phyloP scores from a whole-genome alignment of 768 basidiomycete species.

The Boletellus sp. region DNA sequence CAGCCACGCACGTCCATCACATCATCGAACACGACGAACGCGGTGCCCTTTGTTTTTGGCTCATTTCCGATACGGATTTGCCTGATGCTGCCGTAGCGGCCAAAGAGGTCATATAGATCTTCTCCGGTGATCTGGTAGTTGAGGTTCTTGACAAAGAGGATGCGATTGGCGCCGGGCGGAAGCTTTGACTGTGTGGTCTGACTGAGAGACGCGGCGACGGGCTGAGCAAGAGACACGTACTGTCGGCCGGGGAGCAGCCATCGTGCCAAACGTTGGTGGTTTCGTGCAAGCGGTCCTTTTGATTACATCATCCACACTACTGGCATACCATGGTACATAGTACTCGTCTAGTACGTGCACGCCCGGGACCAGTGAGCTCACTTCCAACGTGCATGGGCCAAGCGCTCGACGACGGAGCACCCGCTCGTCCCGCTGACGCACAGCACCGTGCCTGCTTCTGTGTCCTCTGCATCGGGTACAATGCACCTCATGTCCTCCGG shows the following conservation, averaged over 20 bases:
- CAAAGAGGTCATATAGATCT: slow-evolving; percentile 95
- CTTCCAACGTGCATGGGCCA: slow-evolving; percentile 26
- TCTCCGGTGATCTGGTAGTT: slow-evolving; percentile 92
- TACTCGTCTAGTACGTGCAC: too few species aligned
- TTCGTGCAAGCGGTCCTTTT: neutral
- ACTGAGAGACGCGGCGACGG: slow-evolving; percentile 1
- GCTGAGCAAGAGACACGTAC: slow-evolving; percentile 32
- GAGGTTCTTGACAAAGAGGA: slow-evolving; percentile 90
- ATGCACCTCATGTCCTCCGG: slow-evolving; percentile 73
- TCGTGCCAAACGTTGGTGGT: slow-evolving; percentile 24
- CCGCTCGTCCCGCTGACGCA: slow-evolving; percentile 66
- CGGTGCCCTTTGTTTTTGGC: slow-evolving; percentile 90
- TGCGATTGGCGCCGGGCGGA: slow-evolving; percentile 88
- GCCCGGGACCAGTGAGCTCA: slow-evolving; percentile 7
- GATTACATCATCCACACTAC: slow-evolving; percentile 19
- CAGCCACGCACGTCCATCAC: slow-evolving; percentile 79
- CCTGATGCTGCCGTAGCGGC: slow-evolving; percentile 93
- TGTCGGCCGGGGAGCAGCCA: slow-evolving; percentile 70
- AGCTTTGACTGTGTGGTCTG: slow-evolving; percentile 60
- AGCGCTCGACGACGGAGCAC: slow-evolving; percentile 57
- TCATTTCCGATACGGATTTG: slow-evolving; percentile 94
- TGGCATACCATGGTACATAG: too few species aligned
- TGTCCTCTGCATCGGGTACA: slow-evolving; percentile 57
- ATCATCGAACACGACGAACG: slow-evolving; percentile 94
- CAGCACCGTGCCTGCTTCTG: slow-evolving; percentile 55